phyloP scores from a whole-genome alignment of 768 basidiomycete genomes.

The Lactarius pseudohatsudake region DNA sequence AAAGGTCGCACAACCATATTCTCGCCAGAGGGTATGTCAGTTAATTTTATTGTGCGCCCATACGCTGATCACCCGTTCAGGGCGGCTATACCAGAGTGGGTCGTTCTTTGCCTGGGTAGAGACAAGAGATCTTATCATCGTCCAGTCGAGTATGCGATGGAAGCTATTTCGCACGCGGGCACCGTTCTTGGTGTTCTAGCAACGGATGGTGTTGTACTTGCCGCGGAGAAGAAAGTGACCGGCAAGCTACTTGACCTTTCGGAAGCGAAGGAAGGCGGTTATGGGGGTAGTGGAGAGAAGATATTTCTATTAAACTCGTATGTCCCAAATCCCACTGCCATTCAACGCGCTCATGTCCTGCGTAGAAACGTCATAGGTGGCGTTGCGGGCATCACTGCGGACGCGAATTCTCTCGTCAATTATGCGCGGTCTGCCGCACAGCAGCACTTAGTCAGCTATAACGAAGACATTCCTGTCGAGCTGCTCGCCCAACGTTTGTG shows the following conservation, averaged over 20 bases:
- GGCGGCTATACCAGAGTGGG: slow-evolving; percentile 95
- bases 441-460: slow-evolving; percentile 82
- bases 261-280: slow-evolving; percentile 80
- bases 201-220: slow-evolving; percentile 87
- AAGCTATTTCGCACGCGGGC: slow-evolving; percentile 95
- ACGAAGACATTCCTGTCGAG: slow-evolving; percentile 98
- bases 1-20: slow-evolving; percentile 96
- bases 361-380: slow-evolving; percentile 91
- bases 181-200: slow-evolving; percentile 92
- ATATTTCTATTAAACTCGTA: slow-evolving; percentile 93
- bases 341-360: background rate
- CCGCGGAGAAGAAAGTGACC: slow-evolving; percentile 97
- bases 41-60: slow-evolving; percentile 10
- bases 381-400: slow-evolving; percentile 94
- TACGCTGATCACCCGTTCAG: slow-evolving; percentile 43
- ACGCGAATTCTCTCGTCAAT: slow-evolving; percentile 96
- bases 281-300: slow-evolving; percentile 97
- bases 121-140: slow-evolving; percentile 21
- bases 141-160: slow-evolving; percentile 99
- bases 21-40: slow-evolving; percentile 85
- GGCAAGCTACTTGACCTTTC: slow-evolving; percentile 95
- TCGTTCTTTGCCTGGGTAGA: background rate
- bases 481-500: slow-evolving; percentile 90
- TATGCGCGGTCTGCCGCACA: slow-evolving; percentile 91
- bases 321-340: slow-evolving; percentile 34